Percentiles rank a stretch among this genome's conserved stretches.
phyloP scores from a whole-genome alignment of 331 rosid genomes.

The Malus hybrid region DNA sequence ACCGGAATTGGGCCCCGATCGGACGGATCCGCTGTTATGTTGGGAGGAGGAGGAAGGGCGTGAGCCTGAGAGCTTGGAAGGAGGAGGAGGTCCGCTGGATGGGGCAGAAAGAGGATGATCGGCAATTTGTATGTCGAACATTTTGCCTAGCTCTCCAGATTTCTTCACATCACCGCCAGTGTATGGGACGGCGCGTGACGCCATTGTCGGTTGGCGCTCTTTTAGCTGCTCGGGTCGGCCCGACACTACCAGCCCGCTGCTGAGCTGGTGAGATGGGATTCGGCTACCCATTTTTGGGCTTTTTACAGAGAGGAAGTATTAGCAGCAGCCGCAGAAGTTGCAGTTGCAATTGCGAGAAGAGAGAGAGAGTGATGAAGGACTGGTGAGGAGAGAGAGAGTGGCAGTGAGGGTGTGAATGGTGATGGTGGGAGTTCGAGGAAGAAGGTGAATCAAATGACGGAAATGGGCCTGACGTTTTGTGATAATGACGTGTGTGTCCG shows the following conservation, averaged over 20 bases:
- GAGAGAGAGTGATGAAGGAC: not conserved
- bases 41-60: constrained; percentile 69
- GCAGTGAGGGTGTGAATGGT: constrained; percentile 18
- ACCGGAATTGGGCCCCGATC: constrained; percentile 88
- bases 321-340: not conserved
- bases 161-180: constrained; percentile 97
- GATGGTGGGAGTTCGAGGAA: constrained; percentile 12
- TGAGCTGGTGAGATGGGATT: constrained; percentile 87
- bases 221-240: constrained; percentile 85
- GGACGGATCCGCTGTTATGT: constrained; percentile 55
- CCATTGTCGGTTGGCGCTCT: constrained; percentile 79
- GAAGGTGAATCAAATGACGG: constrained; percentile 30
- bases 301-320: not conserved
- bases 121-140: constrained; percentile 63
- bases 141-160: constrained; percentile 87
- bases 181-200: constrained; percentile 74
- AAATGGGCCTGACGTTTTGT: constrained; percentile 24
- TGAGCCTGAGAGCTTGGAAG: constrained; percentile 43
- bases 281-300: constrained; percentile 52
- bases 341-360: not conserved
- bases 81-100: constrained; percentile 12
- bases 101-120: constrained; percentile 14
- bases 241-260: constrained; percentile 84
- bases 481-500: constrained; percentile 37
- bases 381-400: not conserved